Base-by-base conservation (phyloP, 352 stramenopile species). In the Proteromonas lacertae region DNA sequence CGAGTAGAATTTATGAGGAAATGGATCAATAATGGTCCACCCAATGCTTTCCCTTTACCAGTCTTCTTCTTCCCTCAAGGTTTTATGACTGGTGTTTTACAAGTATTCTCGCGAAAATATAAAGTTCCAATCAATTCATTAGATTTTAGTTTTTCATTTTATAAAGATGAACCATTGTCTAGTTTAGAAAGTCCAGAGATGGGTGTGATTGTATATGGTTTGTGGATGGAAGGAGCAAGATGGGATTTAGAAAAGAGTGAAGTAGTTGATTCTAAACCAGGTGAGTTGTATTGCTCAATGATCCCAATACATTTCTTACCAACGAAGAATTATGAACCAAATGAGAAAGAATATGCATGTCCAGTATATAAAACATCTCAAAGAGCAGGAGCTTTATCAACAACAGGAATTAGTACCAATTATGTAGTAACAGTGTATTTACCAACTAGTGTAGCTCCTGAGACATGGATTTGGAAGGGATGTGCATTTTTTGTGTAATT, bases 61-160 rank as follows among this genome's bases (percentile, higher is more conserved):
- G 69, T 76, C 2, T 90, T 91, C 49, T 90, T 88, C 55, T 91
- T 36, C 16, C 5, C n/a, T 12, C 13, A 29, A 14, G 49, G 75
- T 13, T 91, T 91, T 52, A 89, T 90, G 72, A 91, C 76, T 3
- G 75, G 69, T 25, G 81, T 67, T 13, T 47, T 90, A 22, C 75
- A 91, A 44, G 90, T 79, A 33, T 87, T 78, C 55, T 72, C 75
- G 4, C 56, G 76, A 28, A 88, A 89, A 47, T 87, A 91, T 52
- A 61, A 76, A 43, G 36, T 82, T 24, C 66, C 75, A 6, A 80
- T 90, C 43, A 74, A 90, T 42, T 70, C 67, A 31, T 56, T 90
- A 5, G 51, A 62, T 21, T 60, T 88, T 0, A 66, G 59, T 3
- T 81, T 60, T 26, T 59, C 75, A 40, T 60, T 84, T 25, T 30